Conservation (phyloP, 73 alveolate genomes). For the Effrenium voratum region DNA sequence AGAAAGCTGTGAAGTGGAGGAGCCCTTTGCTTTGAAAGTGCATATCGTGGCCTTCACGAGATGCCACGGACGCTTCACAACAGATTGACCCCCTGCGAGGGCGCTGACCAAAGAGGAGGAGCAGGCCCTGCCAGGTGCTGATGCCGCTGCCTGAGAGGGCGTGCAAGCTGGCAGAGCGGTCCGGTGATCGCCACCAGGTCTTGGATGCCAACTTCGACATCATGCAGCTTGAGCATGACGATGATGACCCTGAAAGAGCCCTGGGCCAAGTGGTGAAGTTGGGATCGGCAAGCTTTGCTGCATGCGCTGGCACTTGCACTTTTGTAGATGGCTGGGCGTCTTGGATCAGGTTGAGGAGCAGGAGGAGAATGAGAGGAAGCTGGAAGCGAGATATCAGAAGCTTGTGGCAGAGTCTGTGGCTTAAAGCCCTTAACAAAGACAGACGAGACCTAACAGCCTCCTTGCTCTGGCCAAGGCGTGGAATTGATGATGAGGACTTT, state of each 20-base stretch:
- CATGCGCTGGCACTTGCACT: background rate
- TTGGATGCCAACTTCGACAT: slow-evolving; percentile 75
- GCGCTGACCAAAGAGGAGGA: slow-evolving; percentile 91
- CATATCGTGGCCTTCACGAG: too few species aligned
- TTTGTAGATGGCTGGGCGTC: background rate
- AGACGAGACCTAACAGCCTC: background rate
- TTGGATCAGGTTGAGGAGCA: slow-evolving; percentile 68
- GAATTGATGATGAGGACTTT: slow-evolving; percentile 25
- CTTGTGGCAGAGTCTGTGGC: slow-evolving; percentile 31
- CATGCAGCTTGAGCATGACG: slow-evolving; percentile 84
- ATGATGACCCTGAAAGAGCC: slow-evolving; percentile 75
- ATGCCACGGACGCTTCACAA: too few species aligned
- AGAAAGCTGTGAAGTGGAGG: slow-evolving; percentile 78
- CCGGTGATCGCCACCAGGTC: background rate
- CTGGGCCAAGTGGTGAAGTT: too few species aligned
- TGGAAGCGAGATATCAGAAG: slow-evolving; percentile 78
- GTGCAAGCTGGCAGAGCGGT: background rate
- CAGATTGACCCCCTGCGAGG: background rate
- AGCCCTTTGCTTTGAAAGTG: too few species aligned
- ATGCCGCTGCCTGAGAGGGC: slow-evolving; percentile 4
- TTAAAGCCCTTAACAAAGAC: background rate
- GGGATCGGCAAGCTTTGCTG: background rate
- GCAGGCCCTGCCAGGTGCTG: slow-evolving; percentile 77
- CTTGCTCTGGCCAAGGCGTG: background rate
- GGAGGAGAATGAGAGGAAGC: slow-evolving; percentile 74